These are phyloP conservation scores for Solanum arcanum DNA, from an alignment of 257 asterid genomes.

Conservation along the genomic window DNA sequence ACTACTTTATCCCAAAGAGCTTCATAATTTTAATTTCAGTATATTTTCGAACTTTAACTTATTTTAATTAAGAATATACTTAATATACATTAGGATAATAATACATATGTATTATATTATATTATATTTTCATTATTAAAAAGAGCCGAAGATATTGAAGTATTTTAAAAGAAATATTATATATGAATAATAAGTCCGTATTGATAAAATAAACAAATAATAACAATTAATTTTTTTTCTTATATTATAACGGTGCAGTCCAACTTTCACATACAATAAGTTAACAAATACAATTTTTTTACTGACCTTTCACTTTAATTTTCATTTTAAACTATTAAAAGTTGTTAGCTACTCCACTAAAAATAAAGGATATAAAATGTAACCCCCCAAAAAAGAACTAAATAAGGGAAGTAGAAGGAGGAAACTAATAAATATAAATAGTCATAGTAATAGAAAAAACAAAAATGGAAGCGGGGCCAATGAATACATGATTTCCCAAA, in stretches of 20 bases:
- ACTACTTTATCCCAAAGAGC: background rate
- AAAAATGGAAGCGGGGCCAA: background rate
- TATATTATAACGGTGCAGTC: background rate
- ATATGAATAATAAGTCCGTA: background rate
- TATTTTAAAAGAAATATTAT: background rate
- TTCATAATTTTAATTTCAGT: background rate
- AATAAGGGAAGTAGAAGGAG: background rate
- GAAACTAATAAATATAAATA: background rate
- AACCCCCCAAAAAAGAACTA: background rate
- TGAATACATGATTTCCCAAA: background rate
- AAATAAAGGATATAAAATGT: background rate
- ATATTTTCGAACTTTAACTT: background rate
- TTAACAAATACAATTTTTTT: background rate
- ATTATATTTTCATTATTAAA: background rate
- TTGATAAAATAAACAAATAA: too few relatives aligned
- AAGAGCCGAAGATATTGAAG: background rate
- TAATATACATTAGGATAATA: background rate
- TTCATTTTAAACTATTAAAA: background rate
- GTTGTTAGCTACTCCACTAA: background rate
- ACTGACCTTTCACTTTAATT: background rate
- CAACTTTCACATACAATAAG: background rate
- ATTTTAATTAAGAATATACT: background rate
- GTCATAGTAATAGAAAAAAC: background rate
- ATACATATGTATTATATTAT: background rate
- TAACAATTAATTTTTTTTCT: background rate